These are phyloP conservation scores for Tulasnella calospora DNA, from an alignment of 768 basidiomycete genomes.

Conservation along the genomic window DNA sequence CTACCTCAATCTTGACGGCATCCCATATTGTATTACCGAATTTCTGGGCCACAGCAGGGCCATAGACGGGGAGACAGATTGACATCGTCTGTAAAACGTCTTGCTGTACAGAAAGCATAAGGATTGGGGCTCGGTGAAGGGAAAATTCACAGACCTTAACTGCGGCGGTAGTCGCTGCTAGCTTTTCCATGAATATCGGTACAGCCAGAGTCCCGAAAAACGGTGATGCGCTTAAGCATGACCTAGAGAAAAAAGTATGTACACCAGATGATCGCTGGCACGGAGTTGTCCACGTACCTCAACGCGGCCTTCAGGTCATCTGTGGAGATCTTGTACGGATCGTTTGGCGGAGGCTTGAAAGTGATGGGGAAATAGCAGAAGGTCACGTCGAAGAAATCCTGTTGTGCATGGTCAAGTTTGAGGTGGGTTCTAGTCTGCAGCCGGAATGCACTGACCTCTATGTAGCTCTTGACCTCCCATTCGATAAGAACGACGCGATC, in stretches of 20 bases:
- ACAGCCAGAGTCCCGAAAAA: slow-evolving; percentile 79
- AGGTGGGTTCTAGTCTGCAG: background rate
- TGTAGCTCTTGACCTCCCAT: slow-evolving; percentile 67
- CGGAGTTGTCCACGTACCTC: slow-evolving; percentile 44
- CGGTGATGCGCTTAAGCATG: slow-evolving; percentile 72
- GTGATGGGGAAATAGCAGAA: slow-evolving; percentile 99
- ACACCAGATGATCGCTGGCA: background rate
- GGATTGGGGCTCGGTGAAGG: background rate
- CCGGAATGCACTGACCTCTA: slow-evolving; percentile 61
- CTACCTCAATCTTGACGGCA: slow-evolving; percentile 81
- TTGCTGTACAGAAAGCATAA: slow-evolving; percentile 46
- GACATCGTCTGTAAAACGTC: slow-evolving; percentile 79
- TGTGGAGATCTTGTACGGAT: slow-evolving; percentile 86
- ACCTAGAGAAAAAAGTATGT: slow-evolving; percentile 38
- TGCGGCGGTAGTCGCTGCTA: slow-evolving; percentile 70
- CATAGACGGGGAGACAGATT: slow-evolving; percentile 79
- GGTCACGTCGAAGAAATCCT: slow-evolving; percentile 90
- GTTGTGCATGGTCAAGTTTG: background rate
- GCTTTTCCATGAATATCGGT: slow-evolving; percentile 86
- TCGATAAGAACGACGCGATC: slow-evolving; percentile 80
- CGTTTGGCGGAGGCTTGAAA: slow-evolving; percentile 88
- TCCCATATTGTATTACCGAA: slow-evolving; percentile 83
- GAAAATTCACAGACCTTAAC: slow-evolving; percentile 52
- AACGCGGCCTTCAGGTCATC: slow-evolving; percentile 76
- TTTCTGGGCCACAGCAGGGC: slow-evolving; percentile 52